Percentiles rank a stretch among this genome's conserved stretches.
phyloP scores from a whole-genome alignment of 345 rosid species.

The Salix caprea region DNA sequence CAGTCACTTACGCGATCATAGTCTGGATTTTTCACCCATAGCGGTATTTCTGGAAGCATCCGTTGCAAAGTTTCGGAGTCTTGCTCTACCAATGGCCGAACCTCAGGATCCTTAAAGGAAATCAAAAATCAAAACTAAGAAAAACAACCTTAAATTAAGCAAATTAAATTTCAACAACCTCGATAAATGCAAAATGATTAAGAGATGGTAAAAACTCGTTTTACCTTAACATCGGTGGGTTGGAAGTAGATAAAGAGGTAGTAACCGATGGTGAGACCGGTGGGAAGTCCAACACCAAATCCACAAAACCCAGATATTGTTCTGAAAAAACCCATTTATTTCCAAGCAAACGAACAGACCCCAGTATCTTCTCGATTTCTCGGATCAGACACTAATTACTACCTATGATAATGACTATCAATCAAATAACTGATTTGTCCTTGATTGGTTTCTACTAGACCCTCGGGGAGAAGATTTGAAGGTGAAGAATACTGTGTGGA shows the following conservation, averaged over 20 bases:
- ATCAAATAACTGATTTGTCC: background rate
- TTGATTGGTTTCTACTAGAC: background rate
- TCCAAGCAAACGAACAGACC: conserved; percentile 16
- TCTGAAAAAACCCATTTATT: conserved; percentile 67
- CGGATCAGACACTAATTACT: background rate
- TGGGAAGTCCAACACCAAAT: conserved; percentile 76
- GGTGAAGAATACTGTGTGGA: background rate
- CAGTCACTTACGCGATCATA: conserved; percentile 67
- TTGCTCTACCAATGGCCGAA: conserved; percentile 64
- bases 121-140: too few species aligned
- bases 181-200: background rate
- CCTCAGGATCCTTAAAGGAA: conserved; percentile 57
- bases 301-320: conserved; percentile 72
- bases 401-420: background rate
- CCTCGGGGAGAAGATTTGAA: background rate
- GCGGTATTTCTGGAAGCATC: conserved; percentile 92
- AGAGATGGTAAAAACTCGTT: background rate
- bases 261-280: conserved; percentile 76
- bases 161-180: background rate
- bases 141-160: background rate
- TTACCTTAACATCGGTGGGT: conserved; percentile 73
- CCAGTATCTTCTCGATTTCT: background rate
- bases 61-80: conserved; percentile 67
- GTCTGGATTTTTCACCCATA: conserved; percentile 92
- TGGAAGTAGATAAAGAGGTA: conserved; percentile 67